Conservation (phyloP, 371 early-diverging fungal species). For the Synchytrium microbalum region DNA sequence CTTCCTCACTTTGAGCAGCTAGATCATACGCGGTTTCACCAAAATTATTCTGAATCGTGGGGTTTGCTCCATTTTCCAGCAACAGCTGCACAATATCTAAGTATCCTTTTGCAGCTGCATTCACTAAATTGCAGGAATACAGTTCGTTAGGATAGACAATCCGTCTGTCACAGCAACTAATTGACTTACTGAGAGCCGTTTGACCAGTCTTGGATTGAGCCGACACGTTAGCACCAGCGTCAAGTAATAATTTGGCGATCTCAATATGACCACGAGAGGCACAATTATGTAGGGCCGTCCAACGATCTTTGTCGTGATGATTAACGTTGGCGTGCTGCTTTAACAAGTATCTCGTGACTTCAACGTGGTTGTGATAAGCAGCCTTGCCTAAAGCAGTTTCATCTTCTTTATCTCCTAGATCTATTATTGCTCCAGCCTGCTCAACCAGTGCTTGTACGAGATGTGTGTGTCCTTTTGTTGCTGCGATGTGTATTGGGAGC, state of each 20-base stretch:
- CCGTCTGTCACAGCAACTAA: too few relatives aligned
- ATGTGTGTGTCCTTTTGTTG: constrained; percentile 60
- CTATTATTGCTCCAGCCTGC: constrained; percentile 55
- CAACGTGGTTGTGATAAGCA: constrained; percentile 58
- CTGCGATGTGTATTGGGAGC: constrained; percentile 61
- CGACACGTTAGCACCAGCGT: constrained; percentile 26
- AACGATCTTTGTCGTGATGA: constrained; percentile 71
- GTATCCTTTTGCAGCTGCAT: constrained; percentile 68
- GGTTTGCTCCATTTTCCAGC: constrained; percentile 55
- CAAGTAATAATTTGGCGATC: constrained; percentile 16
- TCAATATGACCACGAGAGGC: constrained; percentile 15
- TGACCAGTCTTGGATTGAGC: constrained; percentile 63
- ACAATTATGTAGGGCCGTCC: constrained; percentile 71
- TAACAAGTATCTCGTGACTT: constrained; percentile 58
- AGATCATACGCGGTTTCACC: constrained; percentile 77
- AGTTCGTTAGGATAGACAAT: constrained; percentile 2
- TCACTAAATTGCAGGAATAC: constrained; percentile 37
- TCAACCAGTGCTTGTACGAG: constrained; percentile 59
- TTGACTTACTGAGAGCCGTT: constrained; percentile 62
- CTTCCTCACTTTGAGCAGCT: constrained; percentile 55
- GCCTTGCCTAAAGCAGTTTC: constrained; percentile 80
- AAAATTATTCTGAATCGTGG: constrained; percentile 55
- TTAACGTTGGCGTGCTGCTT: constrained; percentile 54
- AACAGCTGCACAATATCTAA: constrained; percentile 58
- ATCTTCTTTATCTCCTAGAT: constrained; percentile 58